Base-by-base conservation (phyloP, 2,329 filamentous ascomycete genomes). In the Phyllosticta ampelicida region DNA sequence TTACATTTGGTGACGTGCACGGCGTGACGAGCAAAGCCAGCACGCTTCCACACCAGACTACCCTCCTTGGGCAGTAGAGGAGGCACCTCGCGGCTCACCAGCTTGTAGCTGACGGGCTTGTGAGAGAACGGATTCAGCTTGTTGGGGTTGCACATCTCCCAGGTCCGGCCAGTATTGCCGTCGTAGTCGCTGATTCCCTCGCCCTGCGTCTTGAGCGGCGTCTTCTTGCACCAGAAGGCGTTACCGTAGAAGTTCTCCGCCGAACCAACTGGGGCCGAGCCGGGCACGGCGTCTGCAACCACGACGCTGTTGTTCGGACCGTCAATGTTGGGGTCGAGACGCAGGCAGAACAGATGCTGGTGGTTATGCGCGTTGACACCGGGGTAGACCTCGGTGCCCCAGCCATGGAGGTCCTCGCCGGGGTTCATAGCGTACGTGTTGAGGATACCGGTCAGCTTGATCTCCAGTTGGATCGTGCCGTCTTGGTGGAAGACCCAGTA, bases 351-450 rank as follows among this genome's bases (percentile, higher is more conserved):
- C 29, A 96, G 80, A 71, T 96, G 91, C 73, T 96, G 90, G 72
- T 96, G 91, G 75, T 96, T 96, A 75, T 96, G 91, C 0, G 91
- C 91, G 67, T 96, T 95, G 67, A 96, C 90, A 48, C 89, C 86
- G 0, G 89, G 88, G 67, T 92, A 94, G 9, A 96, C 91, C 71
- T 95, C 86, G 0, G 90, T 95, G 59, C 91, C 91, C 89, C 89
- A 96, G 60, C 89, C 89, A 28, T 87, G 78, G 9, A 87, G 86
- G 62, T 94, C 88, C 73, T 96, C 90, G 52, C 83, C 87, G 0
- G 85, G 82, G 65, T 85, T 82, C 79, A 96, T 86, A 23, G 85
- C 77, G 66, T 95, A 96, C 0, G 91, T 96, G 78, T 96, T 96
- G 56, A 96, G 77, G 69, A 96, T 95, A 55, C 90, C 90, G 0